Conservation (phyloP, 805 yeast genomes). For the Monosporozyma yasuniensis region DNA sequence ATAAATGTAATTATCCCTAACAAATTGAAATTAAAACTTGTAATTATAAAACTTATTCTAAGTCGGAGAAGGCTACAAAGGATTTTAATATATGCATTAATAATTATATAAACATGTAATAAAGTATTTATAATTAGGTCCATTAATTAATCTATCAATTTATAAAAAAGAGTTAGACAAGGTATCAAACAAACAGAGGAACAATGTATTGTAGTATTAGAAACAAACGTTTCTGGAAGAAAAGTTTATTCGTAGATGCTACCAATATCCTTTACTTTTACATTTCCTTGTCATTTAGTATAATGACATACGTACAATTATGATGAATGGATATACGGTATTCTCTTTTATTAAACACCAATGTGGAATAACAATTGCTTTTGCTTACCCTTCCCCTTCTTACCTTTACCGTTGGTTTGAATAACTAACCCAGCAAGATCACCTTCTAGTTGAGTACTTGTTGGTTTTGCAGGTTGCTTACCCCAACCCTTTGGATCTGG, state of each 20-base stretch:
- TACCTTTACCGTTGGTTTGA: constrained; percentile 9
- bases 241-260: not conserved
- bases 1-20: too few relatives aligned
- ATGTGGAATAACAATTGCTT: constrained; percentile 46
- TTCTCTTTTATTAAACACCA: constrained; percentile 32
- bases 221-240: not conserved
- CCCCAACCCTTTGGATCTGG: constrained; percentile 35
- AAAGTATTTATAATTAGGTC: not conserved
- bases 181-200: not conserved
- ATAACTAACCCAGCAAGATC: constrained; percentile 7
- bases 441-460: constrained; percentile 3
- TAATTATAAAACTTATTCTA: too few relatives aligned
- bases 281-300: not conserved
- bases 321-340: not conserved
- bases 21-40: too few relatives aligned
- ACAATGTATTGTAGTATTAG: not conserved
- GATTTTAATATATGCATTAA: not conserved
- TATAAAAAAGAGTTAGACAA: not conserved
- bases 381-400: constrained; percentile 37
- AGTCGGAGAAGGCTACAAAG: too few relatives aligned
- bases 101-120: not conserved
- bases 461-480: constrained; percentile 8
- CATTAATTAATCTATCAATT: not conserved
- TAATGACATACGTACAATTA: not conserved
- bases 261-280: not conserved